phyloP scores from a whole-genome alignment of 2,329 filamentous ascomycete genomes.

The Ascochyta clinopodiicola region DNA sequence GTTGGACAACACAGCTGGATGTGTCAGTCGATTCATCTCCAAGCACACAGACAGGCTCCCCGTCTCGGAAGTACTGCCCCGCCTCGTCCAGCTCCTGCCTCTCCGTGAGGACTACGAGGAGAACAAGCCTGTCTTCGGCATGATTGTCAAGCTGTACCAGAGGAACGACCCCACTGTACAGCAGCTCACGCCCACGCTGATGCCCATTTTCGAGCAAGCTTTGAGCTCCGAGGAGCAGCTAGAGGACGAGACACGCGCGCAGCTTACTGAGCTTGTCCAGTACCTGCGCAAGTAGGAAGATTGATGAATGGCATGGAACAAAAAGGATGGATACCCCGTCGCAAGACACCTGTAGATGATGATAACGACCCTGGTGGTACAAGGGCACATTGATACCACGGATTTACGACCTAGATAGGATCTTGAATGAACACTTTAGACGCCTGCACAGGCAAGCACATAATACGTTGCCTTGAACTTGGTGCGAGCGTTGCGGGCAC shows the following conservation, averaged over 20 bases:
- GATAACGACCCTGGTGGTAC: slow-evolving; percentile 19
- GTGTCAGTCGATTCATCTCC: slow-evolving; percentile 89
- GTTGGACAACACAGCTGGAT: slow-evolving; percentile 92
- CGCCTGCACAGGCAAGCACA: slow-evolving; percentile 8
- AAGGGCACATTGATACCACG: slow-evolving; percentile 28
- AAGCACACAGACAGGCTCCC: slow-evolving; percentile 85
- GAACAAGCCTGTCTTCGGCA: slow-evolving; percentile 91
- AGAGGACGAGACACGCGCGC: slow-evolving; percentile 70
- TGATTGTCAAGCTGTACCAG: slow-evolving; percentile 85
- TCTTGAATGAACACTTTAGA: slow-evolving; percentile 20
- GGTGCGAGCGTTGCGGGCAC: background rate
- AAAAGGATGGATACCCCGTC: slow-evolving; percentile 34
- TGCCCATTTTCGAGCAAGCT: slow-evolving; percentile 76
- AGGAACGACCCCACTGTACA: slow-evolving; percentile 72
- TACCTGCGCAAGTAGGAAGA: slow-evolving; percentile 51
- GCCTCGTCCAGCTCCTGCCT: slow-evolving; percentile 78
- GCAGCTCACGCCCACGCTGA: slow-evolving; percentile 71
- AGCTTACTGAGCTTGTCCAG: slow-evolving; percentile 69
- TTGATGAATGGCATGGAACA: slow-evolving; percentile 24
- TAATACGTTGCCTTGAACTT: background rate
- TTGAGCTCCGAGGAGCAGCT: slow-evolving; percentile 78
- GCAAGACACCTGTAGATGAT: slow-evolving; percentile 33
- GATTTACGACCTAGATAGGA: slow-evolving; percentile 31
- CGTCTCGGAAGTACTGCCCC: slow-evolving; percentile 80
- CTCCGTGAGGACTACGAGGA: slow-evolving; percentile 94